Evolutionary conservation across 2,329 filamentous ascomycete genomes (phyloP).

Genomic region (Monosporascus sp.): DNA sequence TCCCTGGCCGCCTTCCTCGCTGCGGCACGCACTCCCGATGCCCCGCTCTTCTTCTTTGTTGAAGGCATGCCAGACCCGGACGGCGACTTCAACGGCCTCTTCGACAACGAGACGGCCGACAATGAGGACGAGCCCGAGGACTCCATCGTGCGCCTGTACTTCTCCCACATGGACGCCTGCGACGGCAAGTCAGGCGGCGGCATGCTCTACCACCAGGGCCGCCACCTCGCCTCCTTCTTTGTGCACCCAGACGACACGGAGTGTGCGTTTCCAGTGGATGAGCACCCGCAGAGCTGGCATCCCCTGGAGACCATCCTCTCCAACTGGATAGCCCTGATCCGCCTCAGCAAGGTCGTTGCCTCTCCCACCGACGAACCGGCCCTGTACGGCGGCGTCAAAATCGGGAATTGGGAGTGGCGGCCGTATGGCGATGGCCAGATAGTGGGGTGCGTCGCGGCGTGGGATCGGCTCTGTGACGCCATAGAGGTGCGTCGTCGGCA

Average conservation of each 20-base stretch:
- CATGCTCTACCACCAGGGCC: constrained; percentile 24
- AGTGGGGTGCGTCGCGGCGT: constrained; percentile 15
- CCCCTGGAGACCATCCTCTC: constrained; percentile 23
- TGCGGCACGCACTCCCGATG: constrained; percentile 11
- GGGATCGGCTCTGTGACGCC: constrained; percentile 17
- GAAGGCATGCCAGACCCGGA: constrained; percentile 8
- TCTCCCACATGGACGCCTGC: constrained; percentile 9
- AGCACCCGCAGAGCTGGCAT: constrained; percentile 16
- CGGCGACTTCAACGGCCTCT: constrained; percentile 4
- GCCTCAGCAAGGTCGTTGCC: constrained; percentile 18
- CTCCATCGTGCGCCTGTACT: constrained; percentile 19
- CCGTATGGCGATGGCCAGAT: constrained; percentile 26
- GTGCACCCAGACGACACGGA: constrained; percentile 17
- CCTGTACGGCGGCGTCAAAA: constrained; percentile 12
- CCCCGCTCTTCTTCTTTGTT: constrained; percentile 21
- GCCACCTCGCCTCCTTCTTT: constrained; percentile 17
- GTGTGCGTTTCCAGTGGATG: constrained; percentile 15
- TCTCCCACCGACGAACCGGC: constrained; percentile 12
- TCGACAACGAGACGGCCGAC: constrained; percentile 18
- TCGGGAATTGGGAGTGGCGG: constrained; percentile 26
- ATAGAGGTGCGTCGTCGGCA: constrained; percentile 17
- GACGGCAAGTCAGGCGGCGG: constrained; percentile 17
- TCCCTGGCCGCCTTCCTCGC: constrained; percentile 21
- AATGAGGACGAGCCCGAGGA: constrained; percentile 16
- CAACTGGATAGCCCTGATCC: constrained; percentile 21